A percentile compares a stretch with the other conserved stretches of the same genome.
phyloP scores from a whole-genome alignment of 169 alveolate species.

The Eimeria maxima region DNA sequence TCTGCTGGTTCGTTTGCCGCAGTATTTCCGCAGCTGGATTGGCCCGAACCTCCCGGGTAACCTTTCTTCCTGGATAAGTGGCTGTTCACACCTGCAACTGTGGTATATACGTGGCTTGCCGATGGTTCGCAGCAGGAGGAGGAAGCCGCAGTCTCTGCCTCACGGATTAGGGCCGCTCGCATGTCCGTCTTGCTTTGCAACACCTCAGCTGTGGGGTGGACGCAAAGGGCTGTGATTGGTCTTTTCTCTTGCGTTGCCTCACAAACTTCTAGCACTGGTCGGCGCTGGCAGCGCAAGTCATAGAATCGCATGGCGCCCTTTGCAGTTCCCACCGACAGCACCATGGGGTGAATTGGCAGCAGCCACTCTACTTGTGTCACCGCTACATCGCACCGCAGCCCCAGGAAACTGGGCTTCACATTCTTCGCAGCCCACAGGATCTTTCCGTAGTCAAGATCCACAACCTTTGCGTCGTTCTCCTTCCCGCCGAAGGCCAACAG shows the following conservation, averaged over 20 bases:
- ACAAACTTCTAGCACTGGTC: conserved; percentile 77
- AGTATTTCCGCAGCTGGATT: not conserved
- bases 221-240: conserved; percentile 58
- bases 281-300: conserved; percentile 82
- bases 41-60: not conserved
- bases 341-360: conserved; percentile 78
- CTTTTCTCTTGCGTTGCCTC: conserved; percentile 56
- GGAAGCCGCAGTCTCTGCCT: conserved; percentile 53
- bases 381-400: conserved; percentile 67
- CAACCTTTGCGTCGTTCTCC: conserved; percentile 75
- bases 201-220: conserved; percentile 69
- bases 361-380: conserved; percentile 70
- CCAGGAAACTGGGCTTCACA: conserved; percentile 75
- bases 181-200: conserved; percentile 42
- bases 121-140: not conserved
- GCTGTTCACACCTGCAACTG: not conserved
- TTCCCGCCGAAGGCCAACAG: conserved; percentile 79
- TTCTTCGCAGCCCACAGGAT: conserved; percentile 77
- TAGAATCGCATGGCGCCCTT: conserved; percentile 74
- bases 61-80: not conserved
- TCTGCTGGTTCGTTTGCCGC: conserved; percentile 21
- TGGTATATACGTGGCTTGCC: not conserved
- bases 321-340: conserved; percentile 81
- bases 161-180: conserved; percentile 32
- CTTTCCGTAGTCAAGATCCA: conserved; percentile 63